Conservation (phyloP, 139 green algal species). For the Pleodorina starrii region DNA sequence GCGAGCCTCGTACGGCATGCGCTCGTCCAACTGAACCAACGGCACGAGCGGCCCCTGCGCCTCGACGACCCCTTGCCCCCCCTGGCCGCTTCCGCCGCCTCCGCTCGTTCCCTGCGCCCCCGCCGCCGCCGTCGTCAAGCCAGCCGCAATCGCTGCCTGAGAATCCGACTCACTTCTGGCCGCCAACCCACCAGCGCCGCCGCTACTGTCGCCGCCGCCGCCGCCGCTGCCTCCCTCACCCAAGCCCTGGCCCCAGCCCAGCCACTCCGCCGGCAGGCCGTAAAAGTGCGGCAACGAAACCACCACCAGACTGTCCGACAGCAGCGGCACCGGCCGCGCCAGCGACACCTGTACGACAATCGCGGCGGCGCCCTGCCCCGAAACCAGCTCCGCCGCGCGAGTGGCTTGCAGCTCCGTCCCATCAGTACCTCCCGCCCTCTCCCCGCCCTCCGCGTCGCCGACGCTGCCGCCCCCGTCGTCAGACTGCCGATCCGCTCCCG, state of each 20-base stretch:
- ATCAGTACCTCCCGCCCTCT: no score
- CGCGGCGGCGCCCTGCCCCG: neutral
- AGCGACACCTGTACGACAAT: constrained; percentile 23
- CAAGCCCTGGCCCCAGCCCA: neutral
- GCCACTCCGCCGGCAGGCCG: constrained; percentile 33
- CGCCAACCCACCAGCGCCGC: neutral
- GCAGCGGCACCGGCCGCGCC: neutral
- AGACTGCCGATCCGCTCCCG: no score
- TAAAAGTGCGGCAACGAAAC: neutral
- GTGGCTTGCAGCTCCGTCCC: neutral
- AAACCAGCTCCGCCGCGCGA: neutral
- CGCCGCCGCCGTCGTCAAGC: no score
- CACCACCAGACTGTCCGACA: constrained; percentile 19
- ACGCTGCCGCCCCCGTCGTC: neutral
- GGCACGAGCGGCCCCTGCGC: neutral
- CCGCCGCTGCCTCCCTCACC: neutral
- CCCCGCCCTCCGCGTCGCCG: neutral
- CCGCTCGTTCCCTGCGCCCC: neutral
- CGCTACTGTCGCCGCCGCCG: neutral
- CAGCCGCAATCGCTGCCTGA: neutral
- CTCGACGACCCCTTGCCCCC: neutral
- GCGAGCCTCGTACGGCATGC: neutral
- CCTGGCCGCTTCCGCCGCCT: neutral
- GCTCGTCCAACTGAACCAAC: constrained; percentile 27
- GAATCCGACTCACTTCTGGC: neutral